Conservation (phyloP, 2,329 filamentous ascomycete species). For the Penicillium sp. region DNA sequence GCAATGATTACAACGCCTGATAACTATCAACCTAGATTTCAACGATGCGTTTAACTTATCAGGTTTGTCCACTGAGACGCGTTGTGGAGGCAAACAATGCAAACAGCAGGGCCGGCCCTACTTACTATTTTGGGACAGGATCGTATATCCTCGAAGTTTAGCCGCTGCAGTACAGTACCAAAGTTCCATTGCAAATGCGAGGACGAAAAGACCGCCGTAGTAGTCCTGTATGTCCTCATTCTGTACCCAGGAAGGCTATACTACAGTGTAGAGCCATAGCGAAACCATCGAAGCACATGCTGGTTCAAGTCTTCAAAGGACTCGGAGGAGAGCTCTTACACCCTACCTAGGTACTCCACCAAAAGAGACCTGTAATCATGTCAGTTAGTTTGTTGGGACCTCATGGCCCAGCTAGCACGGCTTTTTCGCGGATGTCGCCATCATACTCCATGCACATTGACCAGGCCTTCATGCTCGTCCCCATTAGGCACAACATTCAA, state of each 20-base stretch:
- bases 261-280: conserved; percentile 1
- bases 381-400: conserved; percentile 36
- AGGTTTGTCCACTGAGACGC: background rate
- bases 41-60: background rate
- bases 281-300: conserved; percentile 16
- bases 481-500: no score
- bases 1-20: background rate
- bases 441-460: conserved; percentile 36
- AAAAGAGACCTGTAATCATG: conserved; percentile 33
- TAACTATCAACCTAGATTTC: background rate
- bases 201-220: no score
- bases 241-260: background rate
- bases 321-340: conserved; percentile 33
- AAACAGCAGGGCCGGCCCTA: conserved; percentile 1
- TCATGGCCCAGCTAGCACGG: conserved; percentile 32
- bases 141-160: background rate
- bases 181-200: background rate
- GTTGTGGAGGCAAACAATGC: conserved; percentile 1
- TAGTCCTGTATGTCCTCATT: background rate
- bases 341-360: conserved; percentile 17
- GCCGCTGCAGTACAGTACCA: background rate
- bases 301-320: conserved; percentile 37
- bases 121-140: background rate
- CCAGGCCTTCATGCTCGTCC: no score
- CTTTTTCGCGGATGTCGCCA: conserved; percentile 42